Conservation (phyloP, 1,139 yeast genomes). For the Yarrowia galli region DNA sequence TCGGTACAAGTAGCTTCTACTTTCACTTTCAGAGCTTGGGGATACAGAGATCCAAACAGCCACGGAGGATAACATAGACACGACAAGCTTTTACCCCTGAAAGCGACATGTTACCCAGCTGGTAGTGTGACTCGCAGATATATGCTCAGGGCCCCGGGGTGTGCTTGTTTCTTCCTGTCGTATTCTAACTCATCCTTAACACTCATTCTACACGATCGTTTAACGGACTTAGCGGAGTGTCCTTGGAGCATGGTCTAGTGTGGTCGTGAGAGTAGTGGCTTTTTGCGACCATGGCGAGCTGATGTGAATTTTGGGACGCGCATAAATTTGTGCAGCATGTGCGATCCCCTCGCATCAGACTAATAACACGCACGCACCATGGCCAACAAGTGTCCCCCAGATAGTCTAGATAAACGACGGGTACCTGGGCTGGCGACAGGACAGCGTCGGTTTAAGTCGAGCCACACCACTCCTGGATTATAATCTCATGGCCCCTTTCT, state of each 20-base stretch:
- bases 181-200: neutral
- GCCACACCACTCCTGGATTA: neutral
- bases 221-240: constrained; percentile 13
- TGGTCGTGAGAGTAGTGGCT: constrained; percentile 13
- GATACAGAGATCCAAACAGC: constrained; percentile 20
- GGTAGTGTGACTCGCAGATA: constrained; percentile 17
- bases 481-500: neutral
- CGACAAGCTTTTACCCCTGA: constrained; percentile 32
- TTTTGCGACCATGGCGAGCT: constrained; percentile 18
- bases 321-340: constrained; percentile 32
- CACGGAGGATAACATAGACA: constrained; percentile 2
- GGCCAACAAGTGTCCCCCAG: neutral
- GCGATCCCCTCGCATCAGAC: constrained; percentile 29
- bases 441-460: neutral
- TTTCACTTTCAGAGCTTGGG: constrained; percentile 28
- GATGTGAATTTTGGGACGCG: constrained; percentile 29
- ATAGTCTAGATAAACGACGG: neutral
- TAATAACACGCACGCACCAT: neutral
- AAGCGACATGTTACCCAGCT: constrained; percentile 11
- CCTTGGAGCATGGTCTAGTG: constrained; percentile 14
- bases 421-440: neutral
- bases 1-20: constrained; percentile 1
- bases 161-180: neutral
- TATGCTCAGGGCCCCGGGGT: neutral
- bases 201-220: neutral